Conservation (phyloP, 192 early-diverging fungal species). For the Fimicolochytrium jonesii region DNA sequence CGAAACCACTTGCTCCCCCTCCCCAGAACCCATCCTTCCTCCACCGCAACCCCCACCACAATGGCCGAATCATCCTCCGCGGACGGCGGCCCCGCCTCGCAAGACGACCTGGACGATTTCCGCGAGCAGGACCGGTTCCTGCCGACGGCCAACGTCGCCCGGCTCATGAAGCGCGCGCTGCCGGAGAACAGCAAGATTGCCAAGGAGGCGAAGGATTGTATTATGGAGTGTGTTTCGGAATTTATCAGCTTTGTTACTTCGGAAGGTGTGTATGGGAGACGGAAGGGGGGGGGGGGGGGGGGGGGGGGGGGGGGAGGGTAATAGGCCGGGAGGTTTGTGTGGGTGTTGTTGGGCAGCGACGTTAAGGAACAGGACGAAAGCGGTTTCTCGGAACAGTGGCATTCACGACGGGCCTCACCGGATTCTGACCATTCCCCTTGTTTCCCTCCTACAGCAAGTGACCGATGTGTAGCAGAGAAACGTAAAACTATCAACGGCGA, state of each 20-base stretch:
- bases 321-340: not conserved
- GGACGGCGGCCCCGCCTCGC: not conserved
- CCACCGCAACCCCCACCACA: no score
- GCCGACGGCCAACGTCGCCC: constrained; percentile 90
- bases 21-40: no score
- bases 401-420: no score
- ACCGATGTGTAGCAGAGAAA: constrained; percentile 91
- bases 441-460: constrained; percentile 83
- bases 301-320: not conserved
- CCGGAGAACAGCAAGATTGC: constrained; percentile 98
- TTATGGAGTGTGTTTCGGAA: constrained; percentile 96
- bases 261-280: constrained; percentile 61
- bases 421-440: no score
- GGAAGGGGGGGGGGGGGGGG: not conserved
- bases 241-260: constrained; percentile 98
- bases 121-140: constrained; percentile 82
- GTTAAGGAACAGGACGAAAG: not conserved
- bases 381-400: no score
- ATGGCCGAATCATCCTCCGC: no score
- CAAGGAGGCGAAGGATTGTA: constrained; percentile 95
- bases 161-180: constrained; percentile 96
- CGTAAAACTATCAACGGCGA: constrained; percentile 98
- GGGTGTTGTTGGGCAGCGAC: not conserved
- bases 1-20: no score
- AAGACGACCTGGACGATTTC: constrained; percentile 15